Base-by-base conservation (phyloP, 495 filamentous ascomycete species). In the Cryomyces antarcticus region DNA sequence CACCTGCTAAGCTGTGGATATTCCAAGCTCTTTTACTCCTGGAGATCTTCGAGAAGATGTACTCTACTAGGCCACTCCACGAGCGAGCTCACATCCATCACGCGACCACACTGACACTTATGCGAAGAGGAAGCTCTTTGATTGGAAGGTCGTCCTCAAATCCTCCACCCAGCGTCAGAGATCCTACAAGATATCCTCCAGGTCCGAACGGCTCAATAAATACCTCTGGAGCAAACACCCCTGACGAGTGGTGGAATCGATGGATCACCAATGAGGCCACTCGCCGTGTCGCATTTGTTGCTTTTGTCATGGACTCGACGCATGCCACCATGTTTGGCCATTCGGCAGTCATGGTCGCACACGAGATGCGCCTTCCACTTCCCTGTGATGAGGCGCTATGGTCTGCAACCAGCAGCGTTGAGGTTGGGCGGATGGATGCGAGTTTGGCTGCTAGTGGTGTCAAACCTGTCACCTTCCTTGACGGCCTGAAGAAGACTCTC, bases 261-360 rank as follows among this genome's bases (percentile, higher is more conserved):
- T 97, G 89, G 89, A 92, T 95, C 54, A 87, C 83, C 5, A 83
- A 84, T 35, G 89, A 97, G 57, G 80, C 87, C 11, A 94, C 86
- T 3, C 71, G 85, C 31, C 74, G 89, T 35, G 84, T 80, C 4
- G 89, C 88, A 0, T 97, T 95, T 66, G 88, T 79, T 11, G 89
- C 89, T 2, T 97, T 95, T 58, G 78, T 97, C 24, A 76, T 94
- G 42, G 89, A 97, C 57, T 92, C 87, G 3, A 92, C 84, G 5
- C 89, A 97, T 61, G 86, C 88, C 4, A 95, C 84, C 36, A 94
- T 97, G 82, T 97, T 96, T 60, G 89, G 89, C 0, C 89, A 97
- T 58, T 87, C 86, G 12, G 88, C 85, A 3, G 87, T 89, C 30
- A 93, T 96, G 86, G 86, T 93, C 10, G 86, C 89, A 4, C 86